A percentile compares a stretch with the other conserved stretches of the same genome.
phyloP scores from a whole-genome alignment of 306 rosid species.

The Ammopiptanthus mongolicus region DNA sequence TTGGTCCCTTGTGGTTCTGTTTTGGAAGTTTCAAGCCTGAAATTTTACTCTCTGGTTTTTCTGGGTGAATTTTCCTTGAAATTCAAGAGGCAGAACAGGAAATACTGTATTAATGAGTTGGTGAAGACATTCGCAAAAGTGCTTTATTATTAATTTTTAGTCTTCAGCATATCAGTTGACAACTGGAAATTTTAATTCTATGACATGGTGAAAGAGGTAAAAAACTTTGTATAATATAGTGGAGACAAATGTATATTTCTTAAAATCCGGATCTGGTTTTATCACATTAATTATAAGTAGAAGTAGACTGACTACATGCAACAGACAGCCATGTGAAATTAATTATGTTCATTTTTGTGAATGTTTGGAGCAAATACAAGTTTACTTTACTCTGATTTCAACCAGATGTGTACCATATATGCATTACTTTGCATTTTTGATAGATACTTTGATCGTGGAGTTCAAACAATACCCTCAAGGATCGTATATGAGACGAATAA shows the following conservation, averaged over 20 bases:
- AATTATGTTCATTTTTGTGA: background rate
- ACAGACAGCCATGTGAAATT: too few species aligned
- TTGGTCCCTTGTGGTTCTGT: background rate
- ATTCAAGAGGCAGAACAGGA: background rate
- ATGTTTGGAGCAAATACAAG: background rate
- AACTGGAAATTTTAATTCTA: background rate
- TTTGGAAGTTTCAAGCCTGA: background rate
- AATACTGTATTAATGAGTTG: background rate
- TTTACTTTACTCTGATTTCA: background rate
- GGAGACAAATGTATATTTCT: background rate
- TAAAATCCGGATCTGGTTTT: background rate
- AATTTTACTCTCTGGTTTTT: background rate
- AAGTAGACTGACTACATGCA: background rate
- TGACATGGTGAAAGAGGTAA: background rate
- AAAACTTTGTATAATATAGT: too few species aligned
- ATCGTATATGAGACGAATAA: slow-evolving; percentile 48
- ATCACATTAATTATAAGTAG: background rate
- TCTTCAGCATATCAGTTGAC: background rate
- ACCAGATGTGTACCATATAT: background rate
- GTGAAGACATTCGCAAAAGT: background rate
- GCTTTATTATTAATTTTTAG: background rate
- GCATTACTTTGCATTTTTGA: background rate
- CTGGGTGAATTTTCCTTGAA: background rate
- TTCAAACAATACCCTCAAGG: slow-evolving; percentile 46
- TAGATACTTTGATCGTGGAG: slow-evolving; percentile 7